phyloP scores from a whole-genome alignment of 2,329 filamentous ascomycete genomes.

The Neofusicoccum ribis region DNA sequence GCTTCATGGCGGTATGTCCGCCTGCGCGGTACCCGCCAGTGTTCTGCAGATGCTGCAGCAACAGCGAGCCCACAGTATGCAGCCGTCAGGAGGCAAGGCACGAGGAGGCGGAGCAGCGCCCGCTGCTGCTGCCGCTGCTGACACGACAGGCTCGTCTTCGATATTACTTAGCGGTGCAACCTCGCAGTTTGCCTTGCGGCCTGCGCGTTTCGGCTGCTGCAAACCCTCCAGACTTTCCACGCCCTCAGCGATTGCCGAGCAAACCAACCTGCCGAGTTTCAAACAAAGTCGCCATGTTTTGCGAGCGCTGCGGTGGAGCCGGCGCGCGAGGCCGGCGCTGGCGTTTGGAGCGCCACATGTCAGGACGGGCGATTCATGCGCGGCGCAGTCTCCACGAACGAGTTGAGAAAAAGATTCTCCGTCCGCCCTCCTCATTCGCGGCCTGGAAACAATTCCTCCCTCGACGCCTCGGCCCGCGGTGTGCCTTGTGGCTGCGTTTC shows the following conservation, averaged over 20 bases:
- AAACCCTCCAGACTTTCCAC: neutral
- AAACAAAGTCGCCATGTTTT: neutral
- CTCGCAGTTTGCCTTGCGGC: neutral
- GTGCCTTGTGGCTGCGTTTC: constrained; percentile 8
- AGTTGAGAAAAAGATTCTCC: neutral
- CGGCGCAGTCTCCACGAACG: neutral
- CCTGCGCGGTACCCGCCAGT: neutral
- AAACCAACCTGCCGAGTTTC: no score
- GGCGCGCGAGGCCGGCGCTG: neutral
- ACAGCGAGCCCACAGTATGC: neutral
- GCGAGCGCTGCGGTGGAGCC: neutral
- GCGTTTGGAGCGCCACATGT: neutral
- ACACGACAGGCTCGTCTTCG: neutral
- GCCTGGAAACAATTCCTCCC: neutral
- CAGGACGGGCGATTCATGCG: constrained; percentile 4
- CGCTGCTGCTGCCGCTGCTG: neutral
- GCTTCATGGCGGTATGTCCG: neutral
- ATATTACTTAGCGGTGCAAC: constrained; percentile 12
- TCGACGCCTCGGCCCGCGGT: neutral
- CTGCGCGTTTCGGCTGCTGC: neutral
- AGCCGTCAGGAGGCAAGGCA: constrained; percentile 8
- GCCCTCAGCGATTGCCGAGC: neutral
- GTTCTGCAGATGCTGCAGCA: neutral
- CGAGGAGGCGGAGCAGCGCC: neutral
- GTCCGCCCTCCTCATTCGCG: neutral